A percentile compares a stretch with the other conserved stretches of the same genome.
These are phyloP conservation scores for Infundibulicybe gibba DNA, from an alignment of 768 basidiomycete species.

Conservation along the genomic window DNA sequence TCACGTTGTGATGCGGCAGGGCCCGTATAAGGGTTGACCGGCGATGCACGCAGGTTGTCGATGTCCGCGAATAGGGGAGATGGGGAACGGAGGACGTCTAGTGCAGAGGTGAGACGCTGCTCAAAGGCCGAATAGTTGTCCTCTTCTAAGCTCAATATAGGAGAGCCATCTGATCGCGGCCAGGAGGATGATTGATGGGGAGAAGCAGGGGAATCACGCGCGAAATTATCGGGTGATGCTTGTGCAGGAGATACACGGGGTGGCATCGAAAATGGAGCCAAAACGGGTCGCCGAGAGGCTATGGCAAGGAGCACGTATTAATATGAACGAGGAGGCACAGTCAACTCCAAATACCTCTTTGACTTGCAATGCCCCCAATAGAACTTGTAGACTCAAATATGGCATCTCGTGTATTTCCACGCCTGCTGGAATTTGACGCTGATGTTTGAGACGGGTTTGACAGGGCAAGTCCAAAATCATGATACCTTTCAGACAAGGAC, in stretches of 20 bases:
- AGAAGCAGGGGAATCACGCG: conserved; percentile 1
- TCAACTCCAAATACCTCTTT: too few species aligned
- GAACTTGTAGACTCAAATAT: conserved; percentile 1
- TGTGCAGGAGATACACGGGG: too few species aligned
- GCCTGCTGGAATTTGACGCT: conserved; percentile 4
- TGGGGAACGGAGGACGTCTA: conserved; percentile 25
- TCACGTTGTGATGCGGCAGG: too few species aligned
- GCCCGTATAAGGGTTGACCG: too few species aligned
- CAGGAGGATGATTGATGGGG: conserved; percentile 2
- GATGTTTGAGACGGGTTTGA: conserved; percentile 2
- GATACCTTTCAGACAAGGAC: conserved; percentile 13
- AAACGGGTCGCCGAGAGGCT: too few species aligned
- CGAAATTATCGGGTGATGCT: too few species aligned
- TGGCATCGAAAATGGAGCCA: too few species aligned
- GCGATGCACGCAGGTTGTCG: conserved; percentile 1
- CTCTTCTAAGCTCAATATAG: neutral
- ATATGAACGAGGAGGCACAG: too few species aligned
- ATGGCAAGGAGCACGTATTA: too few species aligned
- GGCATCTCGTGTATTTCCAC: conserved; percentile 7
- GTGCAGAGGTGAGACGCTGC: conserved; percentile 28
- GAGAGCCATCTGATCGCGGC: too few species aligned
- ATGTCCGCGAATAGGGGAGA: conserved; percentile 25
- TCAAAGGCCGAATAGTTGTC: conserved; percentile 19
- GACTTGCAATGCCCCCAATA: too few species aligned
- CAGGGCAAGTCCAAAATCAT: conserved; percentile 7